A percentile compares a stretch with the other conserved stretches of the same genome.
Conservation (phyloP, 805 yeast genomes). For the Yarrowia keelungensis region DNA sequence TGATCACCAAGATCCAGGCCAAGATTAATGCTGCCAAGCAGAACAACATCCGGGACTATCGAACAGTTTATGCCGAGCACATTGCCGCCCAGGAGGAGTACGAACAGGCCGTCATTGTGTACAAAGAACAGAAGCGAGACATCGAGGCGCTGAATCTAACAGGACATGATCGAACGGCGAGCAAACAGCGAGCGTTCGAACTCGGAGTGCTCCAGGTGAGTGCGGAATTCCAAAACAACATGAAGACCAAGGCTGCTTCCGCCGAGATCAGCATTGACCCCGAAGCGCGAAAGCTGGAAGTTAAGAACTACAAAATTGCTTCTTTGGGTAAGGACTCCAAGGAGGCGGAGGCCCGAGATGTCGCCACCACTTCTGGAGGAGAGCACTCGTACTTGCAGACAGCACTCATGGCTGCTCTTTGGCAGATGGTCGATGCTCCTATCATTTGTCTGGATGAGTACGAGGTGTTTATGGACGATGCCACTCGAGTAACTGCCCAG, state of each 20-base stretch:
- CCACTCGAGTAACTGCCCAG: conserved; percentile 33
- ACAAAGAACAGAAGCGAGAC: conserved; percentile 2
- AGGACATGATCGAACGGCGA: neutral
- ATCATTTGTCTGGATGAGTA: conserved; percentile 92
- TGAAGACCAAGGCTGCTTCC: conserved; percentile 14
- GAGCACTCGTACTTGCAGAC: conserved; percentile 95
- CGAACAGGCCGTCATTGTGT: neutral
- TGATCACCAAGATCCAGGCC: neutral
- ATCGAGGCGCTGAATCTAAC: neutral
- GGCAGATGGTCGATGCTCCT: conserved; percentile 90
- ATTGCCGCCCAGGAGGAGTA: conserved; percentile 3
- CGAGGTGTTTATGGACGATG: conserved; percentile 90
- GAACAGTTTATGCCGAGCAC: conserved; percentile 2
- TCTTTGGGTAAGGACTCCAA: neutral
- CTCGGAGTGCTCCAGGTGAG: neutral
- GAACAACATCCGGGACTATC: conserved; percentile 1
- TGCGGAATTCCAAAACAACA: neutral
- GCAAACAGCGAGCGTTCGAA: neutral
- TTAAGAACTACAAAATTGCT: conserved; percentile 42
- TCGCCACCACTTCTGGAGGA: conserved; percentile 92
- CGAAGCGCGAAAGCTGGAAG: conserved; percentile 45
- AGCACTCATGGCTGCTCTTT: conserved; percentile 82
- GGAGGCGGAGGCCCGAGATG: conserved; percentile 56
- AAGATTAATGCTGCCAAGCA: neutral
- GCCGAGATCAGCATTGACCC: conserved; percentile 55